These are phyloP conservation scores for Didymella keratinophila DNA, from an alignment of 2,329 filamentous ascomycete genomes.

Conservation along the genomic window DNA sequence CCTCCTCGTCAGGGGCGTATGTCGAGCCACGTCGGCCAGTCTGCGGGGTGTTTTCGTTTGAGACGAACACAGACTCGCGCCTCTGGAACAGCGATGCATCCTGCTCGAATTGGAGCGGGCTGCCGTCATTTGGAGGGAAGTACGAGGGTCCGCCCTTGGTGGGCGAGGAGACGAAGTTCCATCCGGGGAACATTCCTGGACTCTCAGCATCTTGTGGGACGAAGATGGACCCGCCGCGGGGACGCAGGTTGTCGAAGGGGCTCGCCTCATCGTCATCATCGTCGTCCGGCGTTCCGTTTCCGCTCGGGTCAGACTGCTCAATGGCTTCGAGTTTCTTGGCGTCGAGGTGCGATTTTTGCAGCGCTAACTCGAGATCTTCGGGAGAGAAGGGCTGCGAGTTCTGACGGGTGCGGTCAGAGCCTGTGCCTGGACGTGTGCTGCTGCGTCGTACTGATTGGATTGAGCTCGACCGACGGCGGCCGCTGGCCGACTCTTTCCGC, in stretches of 20 bases:
- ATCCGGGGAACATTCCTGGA: slow-evolving; percentile 25
- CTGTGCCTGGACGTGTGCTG: slow-evolving; percentile 37
- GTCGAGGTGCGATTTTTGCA: slow-evolving; percentile 52
- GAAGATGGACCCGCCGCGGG: slow-evolving; percentile 39
- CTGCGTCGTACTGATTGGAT: slow-evolving; percentile 29
- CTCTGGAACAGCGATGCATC: slow-evolving; percentile 7
- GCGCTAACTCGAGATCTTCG: slow-evolving; percentile 55
- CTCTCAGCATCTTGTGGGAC: slow-evolving; percentile 36
- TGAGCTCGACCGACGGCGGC: slow-evolving; percentile 42
- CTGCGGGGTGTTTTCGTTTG: slow-evolving; percentile 22
- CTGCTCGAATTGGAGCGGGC: slow-evolving; percentile 27
- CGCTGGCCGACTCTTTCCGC: slow-evolving; percentile 36
- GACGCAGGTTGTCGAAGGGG: slow-evolving; percentile 29
- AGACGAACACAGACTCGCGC: slow-evolving; percentile 23
- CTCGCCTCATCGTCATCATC: slow-evolving; percentile 30
- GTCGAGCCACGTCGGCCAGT: slow-evolving; percentile 26
- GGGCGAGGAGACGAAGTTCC: slow-evolving; percentile 18
- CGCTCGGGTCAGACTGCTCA: slow-evolving; percentile 40
- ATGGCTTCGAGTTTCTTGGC: slow-evolving; percentile 35
- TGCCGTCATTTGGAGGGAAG: slow-evolving; percentile 24
- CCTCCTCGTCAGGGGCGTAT: slow-evolving; percentile 24
- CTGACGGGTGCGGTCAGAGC: slow-evolving; percentile 38
- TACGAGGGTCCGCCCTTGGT: slow-evolving; percentile 25
- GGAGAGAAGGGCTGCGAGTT: slow-evolving; percentile 53
- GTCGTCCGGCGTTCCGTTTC: slow-evolving; percentile 27